These are phyloP conservation scores for Pilatotrama ljubarskyi DNA, from an alignment of 768 basidiomycete genomes.

Conservation along the genomic window DNA sequence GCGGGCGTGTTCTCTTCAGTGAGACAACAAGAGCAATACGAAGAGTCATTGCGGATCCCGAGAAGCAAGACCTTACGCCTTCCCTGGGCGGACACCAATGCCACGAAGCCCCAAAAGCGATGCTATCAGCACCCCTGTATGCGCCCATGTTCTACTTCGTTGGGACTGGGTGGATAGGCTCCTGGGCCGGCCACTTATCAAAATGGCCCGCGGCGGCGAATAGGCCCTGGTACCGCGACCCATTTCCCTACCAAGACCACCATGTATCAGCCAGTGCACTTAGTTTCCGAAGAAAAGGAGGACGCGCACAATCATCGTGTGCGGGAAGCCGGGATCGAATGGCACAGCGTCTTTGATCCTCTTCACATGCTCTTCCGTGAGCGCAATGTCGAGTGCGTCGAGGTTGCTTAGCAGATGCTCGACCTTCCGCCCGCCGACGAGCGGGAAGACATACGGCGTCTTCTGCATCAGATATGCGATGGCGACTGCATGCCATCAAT, in stretches of 20 bases:
- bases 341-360: constrained; percentile 20
- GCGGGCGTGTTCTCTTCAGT: too few relatives aligned
- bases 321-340: constrained; percentile 27
- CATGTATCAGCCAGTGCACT: not conserved
- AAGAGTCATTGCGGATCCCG: too few relatives aligned
- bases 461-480: constrained; percentile 31
- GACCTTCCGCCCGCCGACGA: constrained; percentile 9
- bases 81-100: too few relatives aligned
- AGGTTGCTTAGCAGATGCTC: constrained; percentile 18
- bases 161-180: constrained; percentile 21
- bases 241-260: constrained; percentile 15
- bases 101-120: too few relatives aligned
- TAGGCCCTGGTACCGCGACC: constrained; percentile 11
- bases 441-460: constrained; percentile 22
- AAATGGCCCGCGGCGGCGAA: constrained; percentile 17
- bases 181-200: constrained; percentile 26
- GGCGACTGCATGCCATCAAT: not conserved
- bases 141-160: not conserved
- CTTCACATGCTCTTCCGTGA: constrained; percentile 23
- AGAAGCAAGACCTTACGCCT: too few relatives aligned
- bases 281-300: not conserved
- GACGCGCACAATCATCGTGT: not conserved
- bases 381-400: not conserved
- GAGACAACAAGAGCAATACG: too few relatives aligned
- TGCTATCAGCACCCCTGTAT: too few relatives aligned